Evolutionary conservation across 208 protist species (phyloP).

Genomic region (Novymonas esmeraldas): DNA sequence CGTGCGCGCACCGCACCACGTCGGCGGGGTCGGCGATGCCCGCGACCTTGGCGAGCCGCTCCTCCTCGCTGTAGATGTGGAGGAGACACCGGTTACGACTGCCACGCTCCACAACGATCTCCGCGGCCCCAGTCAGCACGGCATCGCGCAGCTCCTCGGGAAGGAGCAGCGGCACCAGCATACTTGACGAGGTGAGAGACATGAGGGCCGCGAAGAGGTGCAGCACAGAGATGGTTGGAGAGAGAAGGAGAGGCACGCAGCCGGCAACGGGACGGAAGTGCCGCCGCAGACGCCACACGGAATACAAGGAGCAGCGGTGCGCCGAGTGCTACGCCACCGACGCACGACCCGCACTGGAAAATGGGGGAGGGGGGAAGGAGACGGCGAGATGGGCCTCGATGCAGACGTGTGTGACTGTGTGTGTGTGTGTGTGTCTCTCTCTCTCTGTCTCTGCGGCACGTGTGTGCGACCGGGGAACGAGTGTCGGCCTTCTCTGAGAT

Average conservation of each 20-base stretch:
- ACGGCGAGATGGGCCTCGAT: no score
- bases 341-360: no score
- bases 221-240: background rate
- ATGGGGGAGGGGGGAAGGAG: no score
- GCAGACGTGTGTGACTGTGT: no score
- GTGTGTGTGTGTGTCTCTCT: background rate
- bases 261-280: no score
- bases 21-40: background rate
- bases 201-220: background rate
- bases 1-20: conserved; percentile 26
- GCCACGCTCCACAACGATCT: conserved; percentile 59
- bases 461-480: no score
- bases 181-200: conserved; percentile 3
- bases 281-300: no score
- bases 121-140: conserved; percentile 45
- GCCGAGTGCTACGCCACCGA: no score
- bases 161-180: conserved; percentile 27
- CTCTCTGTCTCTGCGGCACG: background rate
- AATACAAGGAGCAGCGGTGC: no score
- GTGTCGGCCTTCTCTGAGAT: no score
- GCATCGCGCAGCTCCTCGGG: conserved; percentile 40
- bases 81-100: conserved; percentile 49
- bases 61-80: conserved; percentile 66
- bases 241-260: conserved; percentile 4
- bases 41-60: conserved; percentile 44